Evolutionary conservation across 768 basidiomycete species (phyloP).

Genomic region (Phanerochaete sordida): DNA sequence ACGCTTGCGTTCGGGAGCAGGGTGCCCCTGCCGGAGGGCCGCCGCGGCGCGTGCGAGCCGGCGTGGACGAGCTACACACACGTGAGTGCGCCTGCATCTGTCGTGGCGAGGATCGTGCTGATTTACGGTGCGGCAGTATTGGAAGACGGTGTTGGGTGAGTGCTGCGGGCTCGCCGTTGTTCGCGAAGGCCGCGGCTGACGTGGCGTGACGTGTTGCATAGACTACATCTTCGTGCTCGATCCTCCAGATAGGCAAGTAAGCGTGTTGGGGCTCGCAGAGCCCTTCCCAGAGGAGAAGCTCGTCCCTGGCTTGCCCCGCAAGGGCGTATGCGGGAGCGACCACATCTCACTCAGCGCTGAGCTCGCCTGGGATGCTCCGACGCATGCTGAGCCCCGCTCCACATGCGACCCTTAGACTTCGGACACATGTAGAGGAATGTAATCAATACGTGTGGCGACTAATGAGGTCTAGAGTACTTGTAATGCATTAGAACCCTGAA

Average conservation of each 20-base stretch:
- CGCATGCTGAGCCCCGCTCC: background rate
- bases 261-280: conserved; percentile 52
- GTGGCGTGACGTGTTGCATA: conserved; percentile 24
- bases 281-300: conserved; percentile 60
- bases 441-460: background rate
- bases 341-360: conserved; percentile 79
- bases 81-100: conserved; percentile 12
- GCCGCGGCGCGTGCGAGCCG: conserved; percentile 66
- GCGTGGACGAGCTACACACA: conserved; percentile 83
- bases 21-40: conserved; percentile 32
- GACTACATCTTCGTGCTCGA: conserved; percentile 89
- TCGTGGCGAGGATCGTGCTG: background rate
- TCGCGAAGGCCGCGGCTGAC: background rate
- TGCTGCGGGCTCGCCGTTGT: conserved; percentile 1
- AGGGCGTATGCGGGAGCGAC: conserved; percentile 79
- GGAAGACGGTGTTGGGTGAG: conserved; percentile 78
- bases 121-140: conserved; percentile 48
- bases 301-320: conserved; percentile 72
- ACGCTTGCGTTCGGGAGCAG: conserved; percentile 51
- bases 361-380: conserved; percentile 31
- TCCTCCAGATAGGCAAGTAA: conserved; percentile 29
- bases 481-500: background rate
- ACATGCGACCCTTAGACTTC: background rate
- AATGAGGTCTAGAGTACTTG: conserved; percentile 6
- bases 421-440: conserved; percentile 3